Base-by-base conservation (phyloP, 2,329 filamentous ascomycete genomes). In the Fusarium tjaetaba region DNA sequence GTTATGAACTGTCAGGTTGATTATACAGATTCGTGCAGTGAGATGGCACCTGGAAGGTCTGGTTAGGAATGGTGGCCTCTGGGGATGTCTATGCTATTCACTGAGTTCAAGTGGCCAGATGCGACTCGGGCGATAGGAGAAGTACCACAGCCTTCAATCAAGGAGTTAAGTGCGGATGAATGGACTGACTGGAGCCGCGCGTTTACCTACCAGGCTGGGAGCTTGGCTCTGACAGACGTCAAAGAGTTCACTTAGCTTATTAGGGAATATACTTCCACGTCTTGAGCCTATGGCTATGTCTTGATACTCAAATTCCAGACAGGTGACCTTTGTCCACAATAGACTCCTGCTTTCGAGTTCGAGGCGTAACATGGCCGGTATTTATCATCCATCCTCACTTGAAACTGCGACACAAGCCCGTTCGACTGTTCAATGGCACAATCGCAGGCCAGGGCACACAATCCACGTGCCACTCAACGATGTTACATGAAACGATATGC, bases 391-490 rank as follows among this genome's bases (percentile, higher is more conserved):
- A 43, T 43, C 0, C n/a, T 45, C 0, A 13, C 0, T 20, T 45
- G 0, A 9, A 26, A 45, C 1, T 26, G 11, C 11, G 0, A 4
- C 2, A 10, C 7, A 20, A 11, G 16, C 16, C 7, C 4, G 9
- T 20, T 5, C 15, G 4, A 10, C 18, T 46, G 18, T 28, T 7
- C 8, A 28, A 7, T 22, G 11, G 18, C 9, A 20, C 4, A 5
- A 15, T 1, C 24, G 1, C 13, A 15, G 24, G 11, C 43, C 4
- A 22, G 4, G 4, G 1, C 10, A 20, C 3, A 22, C 11, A 11
- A 46, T 11, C 3, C 5, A 7, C 5, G 1, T 28, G 5, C 5
- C 2, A 15, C 13, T 28, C 0, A 26, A 20, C 18, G 9, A 22
- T 28, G 4, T 28, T 3, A 22, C 9, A 22, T 22, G 9, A 11